Percentiles rank a stretch among this genome's conserved stretches.
phyloP scores from a whole-genome alignment of 148 eudicot genomes.

The Diospyros lotus region DNA sequence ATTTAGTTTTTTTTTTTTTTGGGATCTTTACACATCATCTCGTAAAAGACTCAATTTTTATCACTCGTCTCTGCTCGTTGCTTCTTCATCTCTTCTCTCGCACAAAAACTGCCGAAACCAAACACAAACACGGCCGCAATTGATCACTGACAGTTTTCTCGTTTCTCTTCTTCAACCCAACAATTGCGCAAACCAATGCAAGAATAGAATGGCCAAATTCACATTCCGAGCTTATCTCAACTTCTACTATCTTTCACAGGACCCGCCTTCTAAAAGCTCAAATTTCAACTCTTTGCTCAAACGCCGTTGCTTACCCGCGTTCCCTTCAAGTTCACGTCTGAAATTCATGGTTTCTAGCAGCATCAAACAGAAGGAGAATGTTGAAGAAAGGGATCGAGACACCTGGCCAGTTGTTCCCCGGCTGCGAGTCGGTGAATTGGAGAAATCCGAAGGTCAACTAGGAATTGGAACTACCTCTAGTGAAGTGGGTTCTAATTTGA shows the following conservation, averaged over 20 bases:
- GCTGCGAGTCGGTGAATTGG: constrained; percentile 36
- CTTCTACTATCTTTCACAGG: constrained; percentile 9
- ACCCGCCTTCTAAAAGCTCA: constrained; percentile 9
- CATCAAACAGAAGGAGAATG: constrained; percentile 38
- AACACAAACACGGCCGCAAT: not conserved
- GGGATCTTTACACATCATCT: no score
- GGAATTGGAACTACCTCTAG: constrained; percentile 12
- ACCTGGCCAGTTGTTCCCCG: constrained; percentile 22
- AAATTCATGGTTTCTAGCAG: constrained; percentile 36
- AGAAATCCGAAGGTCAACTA: constrained; percentile 20
- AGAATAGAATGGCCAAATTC: constrained; percentile 42
- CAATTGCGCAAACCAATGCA: not conserved
- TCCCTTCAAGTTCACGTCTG: constrained; percentile 21
- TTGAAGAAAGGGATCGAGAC: constrained; percentile 20
- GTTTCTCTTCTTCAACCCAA: not conserved
- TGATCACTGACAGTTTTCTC: not conserved
- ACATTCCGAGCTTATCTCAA: constrained; percentile 23
- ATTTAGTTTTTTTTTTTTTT: no score
- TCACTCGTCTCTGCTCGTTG: no score
- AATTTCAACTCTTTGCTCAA: constrained; percentile 15
- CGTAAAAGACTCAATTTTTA: no score
- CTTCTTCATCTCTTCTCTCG: not conserved
- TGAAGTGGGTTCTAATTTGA: constrained; percentile 41
- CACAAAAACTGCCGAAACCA: not conserved
- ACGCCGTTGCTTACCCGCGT: constrained; percentile 5